Evolutionary conservation across 2,329 filamentous ascomycete genomes (phyloP), one percentile per base, ranked within the genome.

Genomic region (Emericellopsis cladophorae): DNA sequence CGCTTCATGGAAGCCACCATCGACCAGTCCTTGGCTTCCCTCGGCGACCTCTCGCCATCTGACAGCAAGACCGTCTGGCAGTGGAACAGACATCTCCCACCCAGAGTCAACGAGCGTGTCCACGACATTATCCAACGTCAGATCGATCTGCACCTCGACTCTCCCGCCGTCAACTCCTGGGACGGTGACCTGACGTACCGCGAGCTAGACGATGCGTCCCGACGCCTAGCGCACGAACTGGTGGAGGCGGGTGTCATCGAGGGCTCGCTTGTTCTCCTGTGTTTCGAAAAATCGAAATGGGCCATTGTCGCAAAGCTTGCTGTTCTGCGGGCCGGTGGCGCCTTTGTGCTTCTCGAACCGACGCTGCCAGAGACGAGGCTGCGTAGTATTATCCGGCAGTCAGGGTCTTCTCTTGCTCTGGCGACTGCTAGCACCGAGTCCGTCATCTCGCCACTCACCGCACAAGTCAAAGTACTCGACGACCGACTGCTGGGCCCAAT

Each of bases 131-230:
- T n/a, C n/a, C n/a, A n/a, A n/a, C n/a, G n/a, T n/a, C n/a, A n/a
- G n/a, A n/a, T n/a, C n/a, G n/a, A n/a, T n/a, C n/a, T n/a, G n/a
- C 32, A 14, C 32, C 32, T 14, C 32, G 32, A 34, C 49, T 44
- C 51, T 5, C 11, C 16, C 18, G 65, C 65, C 18, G 55, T 68
- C 22, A 49, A 60, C 36, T 63, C 64, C 2, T 67, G 62, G 62
- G 65, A 68, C 43, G 64, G 63, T 15, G 44, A 50, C 39, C 57
- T 65, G 40, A 64, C 62, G 6, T 67, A 67, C 42, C 42, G 51
- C 37, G 55, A 67, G 21, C 50, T 66, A 3, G 60, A 66, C 36
- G 43, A 46, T 1, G 49, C 57, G n/a, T 65, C 65, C 1, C 59
- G 56, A 29, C 44, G 51, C 1, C 52, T 67, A 16, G 64, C 64